Evolutionary conservation across 2,329 filamentous ascomycete species (phyloP), one percentile per base, ranked within the genome.

Genomic region (Beauveria medogensis): DNA sequence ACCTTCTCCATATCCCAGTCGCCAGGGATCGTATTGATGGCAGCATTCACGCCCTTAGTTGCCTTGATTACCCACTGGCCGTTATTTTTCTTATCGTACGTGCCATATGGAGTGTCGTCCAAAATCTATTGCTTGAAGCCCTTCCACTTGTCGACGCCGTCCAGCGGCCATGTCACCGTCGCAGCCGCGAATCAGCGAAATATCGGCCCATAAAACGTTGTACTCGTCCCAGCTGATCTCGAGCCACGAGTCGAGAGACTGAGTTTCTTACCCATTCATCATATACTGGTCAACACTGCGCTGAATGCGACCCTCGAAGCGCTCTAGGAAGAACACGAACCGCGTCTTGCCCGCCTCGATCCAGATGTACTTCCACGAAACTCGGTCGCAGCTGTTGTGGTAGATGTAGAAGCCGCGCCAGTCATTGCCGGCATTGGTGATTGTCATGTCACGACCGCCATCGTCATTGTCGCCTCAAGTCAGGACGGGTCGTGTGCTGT

Each of bases 121-220:
- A 70, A 53, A 28, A 70, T 65, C 46, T 59, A 63, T 40, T 67
- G 64, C 5, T 63, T 65, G 51, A 69, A 70, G 10, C 68, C 66
- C 61, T 67, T 68, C 66, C 65, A 67, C 5, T 65, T 65, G 5
- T 65, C 61, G 26, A 63, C 63, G 26, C 64, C 63, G 50, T 70
- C 68, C 26, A 61, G 54, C 22, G 64, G 60, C 65, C 65, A 67
- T 18, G 66, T 55, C 61, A 34, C 69, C 69, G 55, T 70, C 68
- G 60, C 66, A 68, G 46, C 68, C 68, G 7, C 68, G 63, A 54
- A 70, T 70, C n/a, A 69, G 59, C n/a, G 66, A 68, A 8, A 70
- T 64, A 28, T 70, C 69, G 20, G 55, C 64, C 67, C 68, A 70
- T 50, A 62, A 65, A 28, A 63, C 58, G 47, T 64, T 65, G 47